These are phyloP conservation scores for Colletotrichum graminicola DNA, from an alignment of 2,329 filamentous ascomycete genomes.

Conservation along the genomic window DNA sequence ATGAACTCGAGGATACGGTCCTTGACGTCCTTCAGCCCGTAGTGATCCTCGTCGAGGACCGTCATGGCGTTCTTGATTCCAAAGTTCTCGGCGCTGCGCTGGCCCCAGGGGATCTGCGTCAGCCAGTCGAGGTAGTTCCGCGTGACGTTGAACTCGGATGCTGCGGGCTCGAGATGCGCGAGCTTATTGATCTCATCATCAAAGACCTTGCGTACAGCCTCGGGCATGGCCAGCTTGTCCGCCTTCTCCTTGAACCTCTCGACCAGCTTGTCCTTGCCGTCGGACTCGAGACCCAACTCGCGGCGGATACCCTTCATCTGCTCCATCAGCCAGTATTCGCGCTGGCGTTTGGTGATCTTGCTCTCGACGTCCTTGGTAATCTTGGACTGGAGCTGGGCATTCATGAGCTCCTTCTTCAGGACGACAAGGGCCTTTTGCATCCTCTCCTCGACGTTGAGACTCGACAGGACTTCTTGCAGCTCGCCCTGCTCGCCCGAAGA, in stretches of 20 bases:
- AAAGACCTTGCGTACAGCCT: slow-evolving; percentile 96
- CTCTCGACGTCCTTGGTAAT: slow-evolving; percentile 98
- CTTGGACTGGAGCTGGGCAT: slow-evolving; percentile 95
- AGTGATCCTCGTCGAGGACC: slow-evolving; percentile 95
- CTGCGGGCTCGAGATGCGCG: slow-evolving; percentile 92
- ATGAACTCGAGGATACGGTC: slow-evolving; percentile 99
- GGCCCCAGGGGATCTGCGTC: slow-evolving; percentile 97
- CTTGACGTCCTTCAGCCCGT: slow-evolving; percentile 97
- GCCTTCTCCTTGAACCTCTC: slow-evolving; percentile 98
- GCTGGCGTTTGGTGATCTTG: slow-evolving; percentile 96
- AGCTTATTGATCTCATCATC: slow-evolving; percentile 99
- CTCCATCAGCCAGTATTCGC: slow-evolving; percentile 99
- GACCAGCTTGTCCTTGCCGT: slow-evolving; percentile 97
- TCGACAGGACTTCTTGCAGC: slow-evolving; percentile 90
- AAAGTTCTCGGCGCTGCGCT: slow-evolving; percentile 96
- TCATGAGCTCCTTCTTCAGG: slow-evolving; percentile 98
- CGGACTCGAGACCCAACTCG: slow-evolving; percentile 95
- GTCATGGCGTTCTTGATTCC: slow-evolving; percentile 90
- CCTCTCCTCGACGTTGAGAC: slow-evolving; percentile 90
- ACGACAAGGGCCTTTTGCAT: slow-evolving; percentile 92
- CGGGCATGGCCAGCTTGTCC: slow-evolving; percentile 93
- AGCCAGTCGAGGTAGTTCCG: slow-evolving; percentile 99
- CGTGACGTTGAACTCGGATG: slow-evolving; percentile 98
- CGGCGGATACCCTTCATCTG: slow-evolving; percentile 99
- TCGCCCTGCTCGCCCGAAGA: slow-evolving; percentile 94